These are phyloP conservation scores for Neostapfia colusana DNA, from an alignment of 176 grass and related monocot species.

Conservation along the genomic window DNA sequence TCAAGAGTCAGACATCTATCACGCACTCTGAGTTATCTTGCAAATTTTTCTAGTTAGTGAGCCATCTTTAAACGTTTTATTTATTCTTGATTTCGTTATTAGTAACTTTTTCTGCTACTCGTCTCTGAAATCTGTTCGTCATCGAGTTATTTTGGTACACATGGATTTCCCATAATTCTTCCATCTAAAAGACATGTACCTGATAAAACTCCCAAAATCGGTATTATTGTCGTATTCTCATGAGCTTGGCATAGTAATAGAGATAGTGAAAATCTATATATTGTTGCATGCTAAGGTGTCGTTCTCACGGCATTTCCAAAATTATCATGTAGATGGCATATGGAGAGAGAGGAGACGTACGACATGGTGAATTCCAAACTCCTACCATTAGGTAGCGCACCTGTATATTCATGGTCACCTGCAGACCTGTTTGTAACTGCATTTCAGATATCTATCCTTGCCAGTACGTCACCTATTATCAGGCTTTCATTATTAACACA, in stretches of 20 bases:
- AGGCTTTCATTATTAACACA: conserved; percentile 29
- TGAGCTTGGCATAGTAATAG: neutral
- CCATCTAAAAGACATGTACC: neutral
- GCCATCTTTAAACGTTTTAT: neutral
- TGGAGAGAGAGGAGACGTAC: conserved; percentile 46
- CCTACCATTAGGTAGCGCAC: conserved; percentile 51
- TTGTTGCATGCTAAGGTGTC: neutral
- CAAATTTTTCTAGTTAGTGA: neutral
- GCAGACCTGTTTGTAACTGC: neutral
- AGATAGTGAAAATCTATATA: neutral
- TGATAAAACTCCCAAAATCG: conserved; percentile 1
- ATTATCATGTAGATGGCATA: conserved; percentile 46
- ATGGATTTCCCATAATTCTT: conserved; percentile 4
- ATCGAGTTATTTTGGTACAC: neutral
- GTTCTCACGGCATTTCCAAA: conserved; percentile 17
- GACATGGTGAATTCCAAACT: conserved; percentile 48
- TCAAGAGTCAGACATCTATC: neutral
- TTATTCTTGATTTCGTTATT: neutral
- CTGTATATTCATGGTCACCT: neutral
- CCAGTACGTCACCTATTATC: neutral
- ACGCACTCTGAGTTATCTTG: conserved; percentile 6
- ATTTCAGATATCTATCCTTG: conserved; percentile 1
- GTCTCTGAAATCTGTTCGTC: neutral
- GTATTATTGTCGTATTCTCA: neutral
- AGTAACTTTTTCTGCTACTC: conserved; percentile 2